Base-by-base conservation (phyloP, 208 protist species). In the Naegleria lovaniensis region DNA sequence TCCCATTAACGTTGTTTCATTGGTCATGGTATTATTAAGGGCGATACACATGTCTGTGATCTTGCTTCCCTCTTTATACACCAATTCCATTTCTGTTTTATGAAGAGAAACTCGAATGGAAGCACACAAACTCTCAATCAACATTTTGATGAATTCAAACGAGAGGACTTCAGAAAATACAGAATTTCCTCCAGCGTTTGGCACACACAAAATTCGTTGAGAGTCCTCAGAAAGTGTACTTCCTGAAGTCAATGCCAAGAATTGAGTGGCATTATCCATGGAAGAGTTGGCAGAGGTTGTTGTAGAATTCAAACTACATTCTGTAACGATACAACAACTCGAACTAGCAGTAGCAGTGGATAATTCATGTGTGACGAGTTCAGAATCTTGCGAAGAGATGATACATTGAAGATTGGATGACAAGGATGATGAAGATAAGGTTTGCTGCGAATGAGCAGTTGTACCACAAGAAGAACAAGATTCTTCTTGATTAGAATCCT, bases 121-220 rank as follows among this genome's bases (percentile, higher is more conserved):
- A 13, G 29, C 9, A n/a, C 25, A 29, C 4, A n/a, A 16, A 36
- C n/a, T 79, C 0, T 9, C 9, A 43, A 93, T 92, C 19, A 40
- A 25, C 0, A 85, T 7, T 11, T 91, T 55, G 15, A 95, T 33
- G 0, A 95, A 83, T 83, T 95, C 94, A 43, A 91, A 95, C 0
- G 91, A 92, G 5, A 95, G 52, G 0, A 94, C 91, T 55, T 95
- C 94, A 39, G 90, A 93, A 89, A 92, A 93, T 0, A 93, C 55
- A 43, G 92, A 94, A 40, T 93, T 92, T 84, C 94, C 93, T 41
- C 94, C 94, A 33, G 94, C 94, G n/a, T 95, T 95, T 51, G 92
- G 92, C 0, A 89, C 92, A 7, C 88, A 76, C 0, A 94, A 36
- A 11, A 95, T 90, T 16, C 90, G 33, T 2, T 36, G 25, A 1